Conservation (phyloP, 139 green algal genomes). For the Edaphochlamys debaryana region DNA sequence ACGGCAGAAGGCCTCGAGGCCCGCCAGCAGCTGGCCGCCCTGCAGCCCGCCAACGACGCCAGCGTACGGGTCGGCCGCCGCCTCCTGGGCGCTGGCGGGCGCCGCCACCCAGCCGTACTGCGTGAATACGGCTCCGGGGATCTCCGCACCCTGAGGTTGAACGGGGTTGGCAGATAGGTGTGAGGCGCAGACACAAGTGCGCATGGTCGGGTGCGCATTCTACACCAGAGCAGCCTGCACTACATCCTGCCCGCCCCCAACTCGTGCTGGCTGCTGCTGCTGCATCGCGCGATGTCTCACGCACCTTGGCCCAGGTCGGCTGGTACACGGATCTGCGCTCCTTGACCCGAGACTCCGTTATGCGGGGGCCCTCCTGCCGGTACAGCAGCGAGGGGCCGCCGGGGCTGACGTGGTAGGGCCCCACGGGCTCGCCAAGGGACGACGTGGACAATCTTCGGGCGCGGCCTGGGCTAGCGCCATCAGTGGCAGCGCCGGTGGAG, state of each 20-base stretch:
- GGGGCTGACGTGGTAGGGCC: not conserved
- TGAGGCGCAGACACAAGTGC: too few species aligned
- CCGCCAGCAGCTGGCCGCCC: not conserved
- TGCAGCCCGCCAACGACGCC: not conserved
- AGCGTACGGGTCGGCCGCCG: not conserved
- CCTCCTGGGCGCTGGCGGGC: not conserved
- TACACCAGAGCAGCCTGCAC: too few species aligned
- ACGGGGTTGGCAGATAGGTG: too few species aligned
- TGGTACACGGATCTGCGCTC: not conserved
- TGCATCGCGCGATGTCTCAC: too few species aligned
- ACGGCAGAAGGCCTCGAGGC: conserved; percentile 7
- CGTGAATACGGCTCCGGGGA: conserved; percentile 26
- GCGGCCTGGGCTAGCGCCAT: too few species aligned
- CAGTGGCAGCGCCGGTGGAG: too few species aligned
- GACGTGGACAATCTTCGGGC: too few species aligned
- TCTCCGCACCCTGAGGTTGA: conserved; percentile 2
- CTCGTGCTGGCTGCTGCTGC: too few species aligned
- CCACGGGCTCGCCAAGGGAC: too few species aligned
- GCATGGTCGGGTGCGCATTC: too few species aligned
- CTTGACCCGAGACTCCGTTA: not conserved
- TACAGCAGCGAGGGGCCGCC: conserved; percentile 36
- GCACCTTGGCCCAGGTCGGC: conserved; percentile 16
- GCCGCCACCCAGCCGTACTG: conserved; percentile 27
- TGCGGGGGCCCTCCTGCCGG: not conserved
- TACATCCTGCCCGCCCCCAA: too few species aligned